Evolutionary conservation across 75 land plant genomes (phyloP), one percentile per base, ranked within the genome.

Genomic region (Picea glauca): DNA sequence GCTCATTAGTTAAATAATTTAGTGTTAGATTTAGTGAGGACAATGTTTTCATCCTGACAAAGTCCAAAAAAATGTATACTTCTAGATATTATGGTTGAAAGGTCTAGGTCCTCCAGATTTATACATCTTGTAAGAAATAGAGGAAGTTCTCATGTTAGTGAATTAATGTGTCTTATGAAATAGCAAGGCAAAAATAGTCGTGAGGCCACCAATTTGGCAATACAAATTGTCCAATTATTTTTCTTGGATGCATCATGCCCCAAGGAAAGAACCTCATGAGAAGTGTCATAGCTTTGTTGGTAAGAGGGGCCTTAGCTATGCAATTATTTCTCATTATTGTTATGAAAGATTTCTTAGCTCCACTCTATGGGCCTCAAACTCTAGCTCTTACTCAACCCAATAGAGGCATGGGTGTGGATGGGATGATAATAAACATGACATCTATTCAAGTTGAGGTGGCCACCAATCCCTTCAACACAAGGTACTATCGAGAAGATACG

Each of bases 381-480:
- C 18, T 57, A 21, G 58, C 76, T 0, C 59, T 83, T 32, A 60
- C 62, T 5, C 75, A 86, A 5, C 88, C 88, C 13, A 86, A 86
- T n/a, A 86, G 82, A 7, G 88, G 79, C 31, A 86, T 76, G 20
- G 80, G 88, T 14, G 75, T 86, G 38, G 80, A 86, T 26, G 88
- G 88, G 9, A 76, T 86, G 83, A 56, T 86, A 35, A 86, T 84
- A 74, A 83, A 82, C 72, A 31, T 85, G 13, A 85, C 85, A 4
- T 78, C 75, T 60, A 63, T 83, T 33, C 13, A 82, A 46, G 85
- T 81, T 2, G 85, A 83, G 50, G 31, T 68, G 9, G 85, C 57
- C 15, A 83, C 86, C 0, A 74, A 83, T 66, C 86, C 86, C 4
- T 78, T 68, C 62, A 62, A 58, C 66, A 85, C 15, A 0, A 83